Evolutionary conservation across 257 asterid species (phyloP).

Genomic region (Anisodus acutangulus): DNA sequence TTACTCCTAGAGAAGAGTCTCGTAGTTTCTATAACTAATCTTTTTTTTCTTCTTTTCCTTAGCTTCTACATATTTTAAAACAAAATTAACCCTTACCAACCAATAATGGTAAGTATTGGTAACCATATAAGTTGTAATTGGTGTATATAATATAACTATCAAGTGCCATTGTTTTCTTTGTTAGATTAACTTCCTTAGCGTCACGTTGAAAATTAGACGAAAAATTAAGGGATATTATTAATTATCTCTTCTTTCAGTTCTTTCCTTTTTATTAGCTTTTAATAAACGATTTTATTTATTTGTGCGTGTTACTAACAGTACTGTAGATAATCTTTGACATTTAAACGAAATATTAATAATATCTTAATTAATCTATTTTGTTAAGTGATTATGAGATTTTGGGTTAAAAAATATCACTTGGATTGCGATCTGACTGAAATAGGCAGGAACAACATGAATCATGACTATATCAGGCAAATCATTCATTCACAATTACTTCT

Average conservation of each 20-base stretch:
- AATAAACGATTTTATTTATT: neutral
- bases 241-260: neutral
- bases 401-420: too few relatives aligned
- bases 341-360: too few relatives aligned
- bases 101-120: neutral
- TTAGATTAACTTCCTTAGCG: constrained; percentile 26
- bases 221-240: neutral
- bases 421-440: too few relatives aligned
- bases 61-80: too few relatives aligned
- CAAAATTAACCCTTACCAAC: neutral
- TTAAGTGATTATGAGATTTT: too few relatives aligned
- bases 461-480: too few relatives aligned
- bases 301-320: neutral
- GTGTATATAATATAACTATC: neutral
- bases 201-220: neutral
- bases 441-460: too few relatives aligned
- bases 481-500: too few relatives aligned
- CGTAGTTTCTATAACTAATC: neutral
- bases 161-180: constrained; percentile 9
- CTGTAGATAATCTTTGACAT: too few relatives aligned
- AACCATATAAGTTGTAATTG: neutral
- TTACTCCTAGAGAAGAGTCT: neutral
- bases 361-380: too few relatives aligned
- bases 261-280: neutral
- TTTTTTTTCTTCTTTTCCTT: too few relatives aligned